Conservation (phyloP, 345 rosid genomes). For the Lumnitzera littorea region DNA sequence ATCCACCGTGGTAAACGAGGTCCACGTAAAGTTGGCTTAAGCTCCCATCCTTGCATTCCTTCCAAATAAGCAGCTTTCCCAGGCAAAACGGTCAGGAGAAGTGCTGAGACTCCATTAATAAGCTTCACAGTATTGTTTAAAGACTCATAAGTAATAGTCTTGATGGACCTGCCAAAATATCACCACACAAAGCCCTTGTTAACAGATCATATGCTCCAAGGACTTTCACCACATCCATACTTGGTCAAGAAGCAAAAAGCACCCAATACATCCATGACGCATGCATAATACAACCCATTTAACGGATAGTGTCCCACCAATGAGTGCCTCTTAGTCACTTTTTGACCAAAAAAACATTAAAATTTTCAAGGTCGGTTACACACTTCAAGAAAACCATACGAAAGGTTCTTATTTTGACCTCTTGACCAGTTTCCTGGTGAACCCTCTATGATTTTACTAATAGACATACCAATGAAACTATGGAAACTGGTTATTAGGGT, state of each 20-base stretch:
- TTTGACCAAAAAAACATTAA: too few species aligned
- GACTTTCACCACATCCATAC: neutral
- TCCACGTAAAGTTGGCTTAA: constrained; percentile 80
- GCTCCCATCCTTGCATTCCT: constrained; percentile 98
- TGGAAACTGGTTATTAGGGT: too few species aligned
- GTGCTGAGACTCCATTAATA: constrained; percentile 80
- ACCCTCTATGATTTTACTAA: too few species aligned
- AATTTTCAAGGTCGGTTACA: too few species aligned
- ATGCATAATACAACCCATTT: neutral
- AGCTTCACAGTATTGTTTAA: constrained; percentile 72
- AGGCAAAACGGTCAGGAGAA: constrained; percentile 62
- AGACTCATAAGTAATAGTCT: constrained; percentile 82
- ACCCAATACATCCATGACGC: neutral
- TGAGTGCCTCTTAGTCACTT: too few species aligned
- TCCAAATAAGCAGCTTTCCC: constrained; percentile 77
- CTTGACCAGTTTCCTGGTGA: too few species aligned
- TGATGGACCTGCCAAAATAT: constrained; percentile 74
- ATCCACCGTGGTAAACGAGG: constrained; percentile 95
- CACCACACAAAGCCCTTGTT: constrained; percentile 14
- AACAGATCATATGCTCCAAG: constrained; percentile 1
- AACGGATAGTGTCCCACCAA: neutral
- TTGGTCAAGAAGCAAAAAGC: neutral
- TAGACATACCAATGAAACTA: too few species aligned
- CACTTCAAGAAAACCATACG: too few species aligned
- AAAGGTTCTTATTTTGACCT: too few species aligned